Conservation (phyloP, 2,329 filamentous ascomycete species). For the Xylariomycetidae sp. region DNA sequence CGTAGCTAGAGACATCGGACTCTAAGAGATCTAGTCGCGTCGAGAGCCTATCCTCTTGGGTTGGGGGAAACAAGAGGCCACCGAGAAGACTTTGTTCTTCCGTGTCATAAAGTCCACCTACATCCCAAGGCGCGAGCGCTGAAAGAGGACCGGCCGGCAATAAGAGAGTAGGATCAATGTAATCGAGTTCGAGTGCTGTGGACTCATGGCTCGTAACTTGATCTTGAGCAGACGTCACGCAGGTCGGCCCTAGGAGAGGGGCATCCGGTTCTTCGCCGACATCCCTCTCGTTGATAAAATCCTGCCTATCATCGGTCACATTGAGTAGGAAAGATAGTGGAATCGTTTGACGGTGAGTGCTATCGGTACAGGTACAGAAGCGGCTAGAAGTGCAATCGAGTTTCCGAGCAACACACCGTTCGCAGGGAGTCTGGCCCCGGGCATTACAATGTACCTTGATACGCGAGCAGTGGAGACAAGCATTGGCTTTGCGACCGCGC, state of each 20-base stretch:
- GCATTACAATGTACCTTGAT: constrained; percentile 7
- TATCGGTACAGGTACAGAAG: constrained; percentile 6
- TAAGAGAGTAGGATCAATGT: constrained; percentile 2
- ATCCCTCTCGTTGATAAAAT: constrained; percentile 6
- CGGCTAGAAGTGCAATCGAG: constrained; percentile 4
- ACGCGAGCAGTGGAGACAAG: constrained; percentile 8
- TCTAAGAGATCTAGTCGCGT: constrained; percentile 6
- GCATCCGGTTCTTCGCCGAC: constrained; percentile 9
- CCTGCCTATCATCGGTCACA: constrained; percentile 6
- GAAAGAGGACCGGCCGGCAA: constrained; percentile 2
- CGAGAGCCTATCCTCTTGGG: constrained; percentile 1
- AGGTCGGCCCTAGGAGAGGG: constrained; percentile 4
- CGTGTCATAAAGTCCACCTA: constrained; percentile 3
- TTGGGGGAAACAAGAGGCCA: constrained; percentile 1
- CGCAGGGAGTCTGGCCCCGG: not conserved
- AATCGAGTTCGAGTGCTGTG: not conserved
- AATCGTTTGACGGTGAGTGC: constrained; percentile 2
- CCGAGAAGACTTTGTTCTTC: constrained; percentile 6
- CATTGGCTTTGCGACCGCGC: constrained; percentile 5
- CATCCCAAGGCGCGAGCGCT: not conserved
- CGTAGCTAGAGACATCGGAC: constrained; percentile 2
- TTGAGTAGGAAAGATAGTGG: constrained; percentile 9
- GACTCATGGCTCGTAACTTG: not conserved
- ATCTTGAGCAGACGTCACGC: not conserved
- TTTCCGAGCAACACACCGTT: not conserved